These are phyloP conservation scores for Starmerella bacillaris DNA, from an alignment of 805 yeast species.

Conservation along the genomic window DNA sequence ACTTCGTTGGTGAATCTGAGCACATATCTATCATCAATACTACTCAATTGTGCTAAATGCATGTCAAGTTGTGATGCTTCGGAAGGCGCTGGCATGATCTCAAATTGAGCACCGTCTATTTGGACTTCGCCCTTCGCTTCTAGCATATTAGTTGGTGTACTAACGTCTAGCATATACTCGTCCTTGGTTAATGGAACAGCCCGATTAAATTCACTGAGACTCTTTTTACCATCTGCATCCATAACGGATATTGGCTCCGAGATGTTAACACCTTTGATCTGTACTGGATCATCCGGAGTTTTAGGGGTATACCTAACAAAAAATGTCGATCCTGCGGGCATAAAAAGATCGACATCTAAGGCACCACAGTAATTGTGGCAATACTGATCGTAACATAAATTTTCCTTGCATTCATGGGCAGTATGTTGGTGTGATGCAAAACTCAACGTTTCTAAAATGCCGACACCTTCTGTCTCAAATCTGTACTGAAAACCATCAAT, in stretches of 20 bases:
- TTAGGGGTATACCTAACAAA: slow-evolving; percentile 8
- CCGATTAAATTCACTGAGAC: not conserved
- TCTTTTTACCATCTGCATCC: not conserved
- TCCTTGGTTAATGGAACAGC: not conserved
- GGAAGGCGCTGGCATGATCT: slow-evolving; percentile 11
- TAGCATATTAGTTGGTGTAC: not conserved
- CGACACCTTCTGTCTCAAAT: slow-evolving; percentile 12
- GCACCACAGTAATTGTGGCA: slow-evolving; percentile 13
- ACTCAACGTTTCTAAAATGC: slow-evolving; percentile 7
- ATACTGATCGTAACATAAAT: slow-evolving; percentile 6
- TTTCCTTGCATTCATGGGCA: slow-evolving; percentile 7
- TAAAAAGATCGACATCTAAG: slow-evolving; percentile 10
- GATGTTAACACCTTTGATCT: not conserved
- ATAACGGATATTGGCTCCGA: not conserved
- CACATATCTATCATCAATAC: slow-evolving; percentile 10
- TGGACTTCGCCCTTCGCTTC: slow-evolving; percentile 4
- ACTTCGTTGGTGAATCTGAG: slow-evolving; percentile 11
- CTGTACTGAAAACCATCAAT: slow-evolving; percentile 9
- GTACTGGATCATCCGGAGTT: not conserved
- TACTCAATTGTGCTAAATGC: slow-evolving; percentile 13
- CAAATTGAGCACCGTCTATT: slow-evolving; percentile 5
- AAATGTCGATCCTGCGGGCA: slow-evolving; percentile 7
- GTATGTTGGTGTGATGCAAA: slow-evolving; percentile 9
- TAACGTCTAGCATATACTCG: slow-evolving; percentile 6
- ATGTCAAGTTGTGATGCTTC: slow-evolving; percentile 14